Conservation (phyloP, 306 rosid genomes). For the Urtica urens region DNA sequence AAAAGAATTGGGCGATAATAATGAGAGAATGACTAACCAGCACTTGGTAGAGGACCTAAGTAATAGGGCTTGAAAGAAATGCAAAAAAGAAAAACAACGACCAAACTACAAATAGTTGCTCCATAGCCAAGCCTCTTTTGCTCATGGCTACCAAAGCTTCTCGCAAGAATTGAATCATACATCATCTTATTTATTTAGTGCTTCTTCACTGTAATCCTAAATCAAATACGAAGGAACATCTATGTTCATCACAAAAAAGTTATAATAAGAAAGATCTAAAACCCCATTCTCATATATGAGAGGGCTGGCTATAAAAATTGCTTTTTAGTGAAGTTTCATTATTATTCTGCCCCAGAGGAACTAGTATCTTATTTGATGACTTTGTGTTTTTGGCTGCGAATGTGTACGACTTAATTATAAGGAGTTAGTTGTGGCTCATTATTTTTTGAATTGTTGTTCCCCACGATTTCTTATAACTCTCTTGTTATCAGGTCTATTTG, state of each 20-base stretch:
- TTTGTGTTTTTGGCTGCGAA: conserved; percentile 13
- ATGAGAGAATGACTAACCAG: conserved; percentile 38
- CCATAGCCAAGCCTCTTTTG: conserved; percentile 67
- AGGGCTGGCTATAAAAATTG: conserved; percentile 10
- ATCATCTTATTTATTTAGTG: conserved; percentile 13
- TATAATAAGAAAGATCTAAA: conserved; percentile 4
- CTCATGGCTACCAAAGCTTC: conserved; percentile 74
- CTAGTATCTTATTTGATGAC: not conserved
- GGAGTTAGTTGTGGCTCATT: conserved; percentile 23
- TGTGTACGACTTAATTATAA: conserved; percentile 23
- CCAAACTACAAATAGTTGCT: conserved; percentile 51
- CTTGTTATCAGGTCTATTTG: not conserved
- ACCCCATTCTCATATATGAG: conserved; percentile 16
- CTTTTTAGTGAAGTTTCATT: too few relatives aligned
- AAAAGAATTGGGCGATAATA: not conserved
- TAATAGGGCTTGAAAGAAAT: conserved; percentile 57
- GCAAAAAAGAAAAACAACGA: conserved; percentile 45
- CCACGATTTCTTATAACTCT: conserved; percentile 50
- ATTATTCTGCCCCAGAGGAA: too few relatives aligned
- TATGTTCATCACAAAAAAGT: not conserved
- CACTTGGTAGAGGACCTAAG: conserved; percentile 43
- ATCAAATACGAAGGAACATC: conserved; percentile 1
- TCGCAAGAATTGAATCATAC: conserved; percentile 54
- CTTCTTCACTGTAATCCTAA: not conserved
- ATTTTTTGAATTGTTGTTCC: conserved; percentile 32